phyloP scores from a whole-genome alignment of 163 green algal genomes.

The Chlorella variabilis region DNA sequence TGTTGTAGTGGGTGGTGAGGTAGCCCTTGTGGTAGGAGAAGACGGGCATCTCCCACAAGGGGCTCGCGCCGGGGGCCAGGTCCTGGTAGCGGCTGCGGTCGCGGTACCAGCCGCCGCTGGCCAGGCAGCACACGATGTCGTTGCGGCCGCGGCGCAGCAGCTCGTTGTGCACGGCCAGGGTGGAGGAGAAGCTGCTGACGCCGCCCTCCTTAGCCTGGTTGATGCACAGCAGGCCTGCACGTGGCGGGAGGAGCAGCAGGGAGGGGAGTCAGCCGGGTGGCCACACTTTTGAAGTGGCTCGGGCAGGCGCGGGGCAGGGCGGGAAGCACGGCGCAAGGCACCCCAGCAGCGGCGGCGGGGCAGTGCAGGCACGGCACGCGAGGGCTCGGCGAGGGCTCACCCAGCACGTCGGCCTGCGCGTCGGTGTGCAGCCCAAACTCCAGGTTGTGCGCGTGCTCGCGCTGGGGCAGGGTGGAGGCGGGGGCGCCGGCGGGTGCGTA shows the following conservation, averaged over 20 bases:
- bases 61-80: background rate
- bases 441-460: background rate
- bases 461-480: background rate
- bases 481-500: too few species aligned
- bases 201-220: background rate
- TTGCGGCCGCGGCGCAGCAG: background rate
- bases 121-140: background rate
- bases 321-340: too few species aligned
- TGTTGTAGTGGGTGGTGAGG: conserved; percentile 5
- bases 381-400: too few species aligned
- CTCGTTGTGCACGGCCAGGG: background rate
- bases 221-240: background rate
- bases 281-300: too few species aligned
- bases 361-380: too few species aligned
- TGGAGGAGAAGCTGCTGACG: background rate
- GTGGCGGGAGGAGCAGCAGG: too few species aligned
- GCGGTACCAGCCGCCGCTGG: background rate
- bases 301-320: too few species aligned
- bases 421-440: conserved; percentile 2
- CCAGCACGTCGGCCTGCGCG: background rate
- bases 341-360: too few species aligned
- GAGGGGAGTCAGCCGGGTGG: background rate
- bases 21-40: background rate
- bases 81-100: background rate
- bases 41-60: background rate